Evolutionary conservation across 2,329 filamentous ascomycete species (phyloP).

Genomic region (Huntiella moniliformis): DNA sequence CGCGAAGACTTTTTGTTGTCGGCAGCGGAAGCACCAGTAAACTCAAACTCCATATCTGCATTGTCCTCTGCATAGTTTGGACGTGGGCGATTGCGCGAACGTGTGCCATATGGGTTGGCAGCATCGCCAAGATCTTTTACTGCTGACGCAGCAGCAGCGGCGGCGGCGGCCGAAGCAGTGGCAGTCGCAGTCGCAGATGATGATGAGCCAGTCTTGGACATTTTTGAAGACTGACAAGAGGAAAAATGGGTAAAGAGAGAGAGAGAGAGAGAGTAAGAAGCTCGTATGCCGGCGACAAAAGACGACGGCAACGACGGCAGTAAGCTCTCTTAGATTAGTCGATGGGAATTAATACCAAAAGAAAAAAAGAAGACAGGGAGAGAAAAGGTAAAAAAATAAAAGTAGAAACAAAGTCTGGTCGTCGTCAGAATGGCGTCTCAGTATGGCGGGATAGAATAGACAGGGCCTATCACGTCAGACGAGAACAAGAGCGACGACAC

Average conservation of each 20-base stretch:
- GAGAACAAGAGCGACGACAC: no score
- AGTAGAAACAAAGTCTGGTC: background rate
- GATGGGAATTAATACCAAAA: background rate
- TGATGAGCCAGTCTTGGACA: background rate
- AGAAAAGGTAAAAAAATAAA: background rate
- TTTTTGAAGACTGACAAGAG: background rate
- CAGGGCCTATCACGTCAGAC: background rate
- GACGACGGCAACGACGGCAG: background rate
- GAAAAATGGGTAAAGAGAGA: background rate
- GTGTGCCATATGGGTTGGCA: constrained; percentile 69
- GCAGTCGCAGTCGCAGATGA: constrained; percentile 15
- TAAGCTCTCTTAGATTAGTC: background rate
- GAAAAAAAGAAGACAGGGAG: background rate
- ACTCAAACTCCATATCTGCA: constrained; percentile 67
- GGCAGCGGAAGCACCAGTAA: constrained; percentile 38
- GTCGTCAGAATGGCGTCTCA: no score
- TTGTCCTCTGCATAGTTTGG: constrained; percentile 91
- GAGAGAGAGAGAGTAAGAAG: background rate
- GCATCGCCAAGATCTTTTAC: constrained; percentile 33
- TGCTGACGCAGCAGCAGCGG: constrained; percentile 21
- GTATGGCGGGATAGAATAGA: background rate
- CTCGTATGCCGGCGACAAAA: background rate
- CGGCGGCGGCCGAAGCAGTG: constrained; percentile 28
- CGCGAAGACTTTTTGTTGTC: constrained; percentile 37
- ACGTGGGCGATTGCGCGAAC: constrained; percentile 76